Conservation (phyloP, 345 rosid genomes). For the Eucalyptus regnans region DNA sequence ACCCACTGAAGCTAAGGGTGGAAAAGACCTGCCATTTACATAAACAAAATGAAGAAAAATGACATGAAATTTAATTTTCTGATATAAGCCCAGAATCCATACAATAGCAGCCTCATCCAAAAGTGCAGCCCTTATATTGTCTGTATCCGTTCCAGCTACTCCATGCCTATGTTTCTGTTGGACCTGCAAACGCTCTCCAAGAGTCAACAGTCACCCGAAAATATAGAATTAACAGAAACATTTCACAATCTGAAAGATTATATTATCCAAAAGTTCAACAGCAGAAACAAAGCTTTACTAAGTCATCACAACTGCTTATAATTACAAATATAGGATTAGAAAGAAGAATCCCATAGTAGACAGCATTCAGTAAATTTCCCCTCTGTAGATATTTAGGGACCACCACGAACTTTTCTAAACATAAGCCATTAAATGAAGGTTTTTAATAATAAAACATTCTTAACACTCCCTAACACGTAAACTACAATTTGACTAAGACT, state of each 20-base stretch:
- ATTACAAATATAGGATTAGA: neutral
- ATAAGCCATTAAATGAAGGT: neutral
- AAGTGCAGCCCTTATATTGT: slow-evolving; percentile 65
- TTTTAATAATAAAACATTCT: neutral
- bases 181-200: slow-evolving; percentile 38
- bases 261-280: neutral
- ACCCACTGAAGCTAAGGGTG: slow-evolving; percentile 96
- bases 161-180: slow-evolving; percentile 75
- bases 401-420: neutral
- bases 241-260: neutral
- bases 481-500: neutral
- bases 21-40: slow-evolving; percentile 59
- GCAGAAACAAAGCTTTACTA: neutral
- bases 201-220: neutral
- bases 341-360: neutral
- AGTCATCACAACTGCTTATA: neutral
- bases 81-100: slow-evolving; percentile 9
- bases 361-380: neutral
- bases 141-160: slow-evolving; percentile 53
- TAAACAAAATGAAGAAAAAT: neutral
- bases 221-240: neutral
- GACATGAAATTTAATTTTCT: neutral
- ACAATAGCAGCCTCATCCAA: slow-evolving; percentile 87
- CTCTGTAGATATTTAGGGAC: neutral
- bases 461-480: neutral